Conservation (phyloP, 2,329 filamentous ascomycete genomes). For the Aspergillus ustus region DNA sequence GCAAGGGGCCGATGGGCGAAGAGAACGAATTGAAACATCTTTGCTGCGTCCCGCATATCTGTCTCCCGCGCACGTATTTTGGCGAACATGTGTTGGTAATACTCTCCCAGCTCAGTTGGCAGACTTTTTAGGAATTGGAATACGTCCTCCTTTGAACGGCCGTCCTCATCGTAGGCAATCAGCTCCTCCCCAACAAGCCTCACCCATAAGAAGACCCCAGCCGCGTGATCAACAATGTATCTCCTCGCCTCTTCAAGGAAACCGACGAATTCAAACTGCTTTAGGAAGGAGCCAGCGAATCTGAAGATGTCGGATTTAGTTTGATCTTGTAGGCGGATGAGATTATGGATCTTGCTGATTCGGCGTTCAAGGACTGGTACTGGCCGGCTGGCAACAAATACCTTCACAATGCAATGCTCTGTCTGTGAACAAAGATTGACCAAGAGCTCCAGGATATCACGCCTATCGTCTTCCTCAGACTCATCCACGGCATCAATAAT, state of each 20-base stretch:
- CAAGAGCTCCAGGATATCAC: neutral
- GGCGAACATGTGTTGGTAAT: neutral
- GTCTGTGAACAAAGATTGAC: neutral
- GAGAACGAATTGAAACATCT: conserved; percentile 9
- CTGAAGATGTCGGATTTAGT: neutral
- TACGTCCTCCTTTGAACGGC: too few relatives aligned
- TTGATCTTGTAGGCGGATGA: conserved; percentile 4
- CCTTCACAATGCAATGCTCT: neutral
- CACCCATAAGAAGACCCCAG: conserved; percentile 13
- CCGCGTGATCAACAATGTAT: conserved; percentile 4
- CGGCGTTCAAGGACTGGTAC: neutral
- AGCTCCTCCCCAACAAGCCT: neutral
- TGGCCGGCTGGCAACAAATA: conserved; percentile 12
- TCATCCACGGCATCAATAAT: conserved; percentile 13
- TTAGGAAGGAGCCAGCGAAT: neutral
- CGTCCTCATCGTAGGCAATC: too few relatives aligned
- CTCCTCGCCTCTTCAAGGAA: neutral
- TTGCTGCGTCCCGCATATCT: neutral
- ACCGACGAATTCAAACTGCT: neutral
- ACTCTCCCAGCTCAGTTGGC: too few relatives aligned
- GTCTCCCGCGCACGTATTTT: neutral
- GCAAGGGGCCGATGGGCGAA: conserved; percentile 2
- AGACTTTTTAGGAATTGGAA: too few relatives aligned
- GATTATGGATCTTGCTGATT: neutral
- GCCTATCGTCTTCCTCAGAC: conserved; percentile 4